Evolutionary conservation across 495 filamentous ascomycete species (phyloP).

Genomic region (Parachaetomium inaequale): DNA sequence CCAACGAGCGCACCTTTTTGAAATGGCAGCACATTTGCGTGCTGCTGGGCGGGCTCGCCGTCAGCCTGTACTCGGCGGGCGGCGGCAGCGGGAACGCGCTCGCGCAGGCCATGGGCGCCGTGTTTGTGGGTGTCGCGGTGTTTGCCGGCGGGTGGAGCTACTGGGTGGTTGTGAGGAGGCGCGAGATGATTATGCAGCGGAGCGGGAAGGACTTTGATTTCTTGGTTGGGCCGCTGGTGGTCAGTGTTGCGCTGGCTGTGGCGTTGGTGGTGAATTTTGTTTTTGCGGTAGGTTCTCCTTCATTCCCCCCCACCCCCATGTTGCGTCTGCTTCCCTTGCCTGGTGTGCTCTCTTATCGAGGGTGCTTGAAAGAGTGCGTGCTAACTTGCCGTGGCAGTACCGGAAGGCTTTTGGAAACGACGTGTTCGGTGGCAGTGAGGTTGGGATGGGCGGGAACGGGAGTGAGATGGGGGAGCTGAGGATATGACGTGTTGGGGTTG

Average conservation of each 20-base stretch:
- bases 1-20: slow-evolving; percentile 94
- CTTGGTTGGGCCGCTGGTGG: slow-evolving; percentile 73
- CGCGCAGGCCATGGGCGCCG: slow-evolving; percentile 69
- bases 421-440: background rate
- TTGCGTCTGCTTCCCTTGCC: too few relatives aligned
- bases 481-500: slow-evolving; percentile 2
- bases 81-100: slow-evolving; percentile 60
- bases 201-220: slow-evolving; percentile 94
- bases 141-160: slow-evolving; percentile 87
- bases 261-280: slow-evolving; percentile 84
- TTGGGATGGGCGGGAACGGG: background rate
- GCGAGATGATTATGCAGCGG: slow-evolving; percentile 72
- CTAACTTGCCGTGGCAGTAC: slow-evolving; percentile 6
- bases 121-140: slow-evolving; percentile 76
- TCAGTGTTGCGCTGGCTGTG: slow-evolving; percentile 72
- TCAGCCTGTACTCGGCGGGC: slow-evolving; percentile 78
- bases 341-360: background rate
- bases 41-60: slow-evolving; percentile 73
- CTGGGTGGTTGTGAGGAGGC: slow-evolving; percentile 70
- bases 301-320: background rate
- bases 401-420: background rate
- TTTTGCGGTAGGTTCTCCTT: slow-evolving; percentile 52
- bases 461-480: slow-evolving; percentile 12
- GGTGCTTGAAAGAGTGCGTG: background rate
- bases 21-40: slow-evolving; percentile 96